These are phyloP conservation scores for Termitomyces sp. DNA, from an alignment of 768 basidiomycete genomes.

Conservation along the genomic window DNA sequence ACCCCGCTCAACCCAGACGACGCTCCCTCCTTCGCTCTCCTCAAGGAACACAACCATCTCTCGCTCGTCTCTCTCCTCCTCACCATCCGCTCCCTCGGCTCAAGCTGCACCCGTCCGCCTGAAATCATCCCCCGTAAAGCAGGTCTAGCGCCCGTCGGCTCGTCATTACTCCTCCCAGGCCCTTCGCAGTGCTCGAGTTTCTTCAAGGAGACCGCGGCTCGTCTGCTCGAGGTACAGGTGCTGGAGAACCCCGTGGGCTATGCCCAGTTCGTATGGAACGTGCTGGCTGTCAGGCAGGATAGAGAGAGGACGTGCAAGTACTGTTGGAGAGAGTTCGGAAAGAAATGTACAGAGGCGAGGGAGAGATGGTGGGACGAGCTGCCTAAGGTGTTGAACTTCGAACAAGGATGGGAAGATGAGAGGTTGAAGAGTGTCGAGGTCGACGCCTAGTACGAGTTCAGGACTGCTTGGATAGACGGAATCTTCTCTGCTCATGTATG, in stretches of 20 bases:
- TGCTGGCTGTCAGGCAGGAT: not conserved
- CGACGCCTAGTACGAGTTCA: not conserved
- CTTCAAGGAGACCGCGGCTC: conserved; percentile 3
- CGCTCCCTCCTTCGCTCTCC: conserved; percentile 1
- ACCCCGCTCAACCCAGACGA: conserved; percentile 1
- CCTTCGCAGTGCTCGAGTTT: not conserved
- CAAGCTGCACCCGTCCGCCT: not conserved
- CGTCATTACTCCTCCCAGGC: not conserved
- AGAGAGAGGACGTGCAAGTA: conserved; percentile 4
- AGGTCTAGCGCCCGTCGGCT: conserved; percentile 9
- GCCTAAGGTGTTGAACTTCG: not conserved
- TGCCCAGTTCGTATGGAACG: conserved; percentile 2
- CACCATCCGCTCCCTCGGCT: conserved; percentile 6
- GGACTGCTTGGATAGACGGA: not conserved
- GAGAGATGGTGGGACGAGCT: conserved; percentile 9
- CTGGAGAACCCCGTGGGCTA: conserved; percentile 9
- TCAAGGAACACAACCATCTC: conserved; percentile 8
- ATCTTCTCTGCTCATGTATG: not conserved
- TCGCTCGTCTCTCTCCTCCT: conserved; percentile 3
- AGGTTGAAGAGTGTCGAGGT: not conserved
- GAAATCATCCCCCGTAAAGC: not conserved
- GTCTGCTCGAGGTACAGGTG: conserved; percentile 5
- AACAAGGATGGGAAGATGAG: conserved; percentile 6
- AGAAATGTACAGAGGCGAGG: not conserved
- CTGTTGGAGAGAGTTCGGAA: conserved; percentile 6